A percentile compares a stretch with the other conserved stretches of the same genome.
phyloP scores from a whole-genome alignment of 352 stramenopile species.

The Aphanomyces stellatus region DNA sequence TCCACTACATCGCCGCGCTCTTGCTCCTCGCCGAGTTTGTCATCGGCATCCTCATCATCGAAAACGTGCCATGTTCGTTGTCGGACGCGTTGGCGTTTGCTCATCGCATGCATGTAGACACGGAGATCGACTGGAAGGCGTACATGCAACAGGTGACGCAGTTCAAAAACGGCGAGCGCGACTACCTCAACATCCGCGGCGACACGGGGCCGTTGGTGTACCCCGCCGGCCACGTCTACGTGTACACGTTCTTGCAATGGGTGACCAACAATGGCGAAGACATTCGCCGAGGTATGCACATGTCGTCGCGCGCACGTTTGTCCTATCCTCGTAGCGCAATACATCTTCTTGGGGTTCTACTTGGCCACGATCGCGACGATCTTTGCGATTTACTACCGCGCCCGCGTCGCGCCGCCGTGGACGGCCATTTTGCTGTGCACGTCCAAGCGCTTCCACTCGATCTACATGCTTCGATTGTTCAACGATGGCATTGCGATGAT shows the following conservation, averaged over 20 bases:
- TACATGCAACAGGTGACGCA: conserved; percentile 98
- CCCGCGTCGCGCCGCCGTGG: conserved; percentile 73
- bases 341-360: conserved; percentile 94
- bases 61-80: conserved; percentile 57
- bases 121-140: conserved; percentile 98
- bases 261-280: conserved; percentile 82
- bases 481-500: conserved; percentile 97
- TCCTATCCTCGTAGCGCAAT: conserved; percentile 61
- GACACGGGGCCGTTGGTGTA: conserved; percentile 97
- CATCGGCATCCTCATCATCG: conserved; percentile 71
- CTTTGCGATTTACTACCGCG: conserved; percentile 83
- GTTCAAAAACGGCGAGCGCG: conserved; percentile 88
- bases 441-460: conserved; percentile 96
- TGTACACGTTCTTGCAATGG: conserved; percentile 91
- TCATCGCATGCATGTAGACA: conserved; percentile 56
- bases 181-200: conserved; percentile 95
- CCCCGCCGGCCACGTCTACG: conserved; percentile 96
- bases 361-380: conserved; percentile 84
- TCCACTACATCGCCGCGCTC: conserved; percentile 43
- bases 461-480: conserved; percentile 98
- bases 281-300: conserved; percentile 47
- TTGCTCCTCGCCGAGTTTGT: conserved; percentile 51
- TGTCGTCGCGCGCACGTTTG: too few species aligned
- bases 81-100: not conserved
- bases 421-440: conserved; percentile 86